These are phyloP conservation scores for Amesomyces nigricolor DNA, from an alignment of 2,329 filamentous ascomycete genomes.

Conservation along the genomic window DNA sequence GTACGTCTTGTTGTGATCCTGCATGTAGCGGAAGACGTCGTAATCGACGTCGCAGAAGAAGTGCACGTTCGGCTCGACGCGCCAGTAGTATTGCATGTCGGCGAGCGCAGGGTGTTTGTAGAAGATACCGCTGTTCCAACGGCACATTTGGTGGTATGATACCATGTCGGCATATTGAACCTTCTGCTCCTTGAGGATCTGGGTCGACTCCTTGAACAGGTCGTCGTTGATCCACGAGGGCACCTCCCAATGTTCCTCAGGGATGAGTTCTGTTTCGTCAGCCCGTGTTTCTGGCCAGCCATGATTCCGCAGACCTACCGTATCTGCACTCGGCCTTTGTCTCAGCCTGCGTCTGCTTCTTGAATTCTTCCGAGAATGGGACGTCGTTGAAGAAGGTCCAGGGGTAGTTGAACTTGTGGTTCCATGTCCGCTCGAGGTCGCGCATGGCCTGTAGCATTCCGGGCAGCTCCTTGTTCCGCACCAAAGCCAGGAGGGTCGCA, in stretches of 20 bases:
- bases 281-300: background rate
- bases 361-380: slow-evolving; percentile 91
- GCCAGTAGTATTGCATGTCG: slow-evolving; percentile 90
- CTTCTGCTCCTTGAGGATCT: slow-evolving; percentile 73
- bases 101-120: slow-evolving; percentile 89
- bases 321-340: slow-evolving; percentile 88
- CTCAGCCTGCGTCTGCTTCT: slow-evolving; percentile 67
- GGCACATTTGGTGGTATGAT: slow-evolving; percentile 98
- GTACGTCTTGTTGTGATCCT: slow-evolving; percentile 97
- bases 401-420: slow-evolving; percentile 98
- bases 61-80: slow-evolving; percentile 95
- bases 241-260: slow-evolving; percentile 89
- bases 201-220: slow-evolving; percentile 76
- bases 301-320: slow-evolving; percentile 45
- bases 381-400: slow-evolving; percentile 99
- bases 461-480: slow-evolving; percentile 82
- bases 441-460: slow-evolving; percentile 83
- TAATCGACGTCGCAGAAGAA: slow-evolving; percentile 99
- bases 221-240: slow-evolving; percentile 90
- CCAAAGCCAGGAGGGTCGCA: slow-evolving; percentile 84
- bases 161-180: slow-evolving; percentile 87
- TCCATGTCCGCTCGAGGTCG: slow-evolving; percentile 93
- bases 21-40: slow-evolving; percentile 97
- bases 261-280: slow-evolving; percentile 63
- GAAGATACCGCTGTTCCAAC: slow-evolving; percentile 98